A percentile compares a stretch with the other conserved stretches of the same genome.
Conservation (phyloP, 2,329 filamentous ascomycete species). For the Byssoonygena ceratinophila region DNA sequence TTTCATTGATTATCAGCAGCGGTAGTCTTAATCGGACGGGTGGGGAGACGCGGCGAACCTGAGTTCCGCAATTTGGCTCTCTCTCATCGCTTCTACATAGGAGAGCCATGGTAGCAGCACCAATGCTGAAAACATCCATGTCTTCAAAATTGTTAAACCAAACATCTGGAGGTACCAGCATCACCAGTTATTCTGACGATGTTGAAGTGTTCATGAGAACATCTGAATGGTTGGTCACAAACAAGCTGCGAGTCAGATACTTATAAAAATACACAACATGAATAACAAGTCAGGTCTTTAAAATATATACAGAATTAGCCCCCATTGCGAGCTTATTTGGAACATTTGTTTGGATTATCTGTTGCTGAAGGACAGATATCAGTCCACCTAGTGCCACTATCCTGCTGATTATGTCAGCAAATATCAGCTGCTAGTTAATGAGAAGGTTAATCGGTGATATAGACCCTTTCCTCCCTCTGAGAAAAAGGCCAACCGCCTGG, state of each 20-base stretch:
- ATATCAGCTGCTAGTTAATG: too few species aligned
- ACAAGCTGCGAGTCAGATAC: background rate
- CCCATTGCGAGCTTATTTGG: background rate
- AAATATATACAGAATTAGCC: background rate
- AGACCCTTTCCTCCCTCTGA: too few species aligned
- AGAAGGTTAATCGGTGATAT: too few species aligned
- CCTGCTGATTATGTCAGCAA: slow-evolving; percentile 9
- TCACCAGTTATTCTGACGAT: slow-evolving; percentile 24
- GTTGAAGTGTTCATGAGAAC: slow-evolving; percentile 6
- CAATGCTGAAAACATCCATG: slow-evolving; percentile 28
- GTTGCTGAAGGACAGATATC: background rate
- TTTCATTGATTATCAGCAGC: slow-evolving; percentile 13
- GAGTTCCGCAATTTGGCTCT: slow-evolving; percentile 28
- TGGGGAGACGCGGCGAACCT: slow-evolving; percentile 21
- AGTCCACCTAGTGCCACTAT: too few species aligned
- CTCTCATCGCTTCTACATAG: slow-evolving; percentile 28
- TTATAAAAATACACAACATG: background rate
- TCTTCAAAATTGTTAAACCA: slow-evolving; percentile 22
- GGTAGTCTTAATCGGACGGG: background rate
- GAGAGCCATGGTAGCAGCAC: slow-evolving; percentile 28
- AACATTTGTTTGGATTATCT: background rate
- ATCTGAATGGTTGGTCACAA: background rate
- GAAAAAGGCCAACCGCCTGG: too few species aligned
- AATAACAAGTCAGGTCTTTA: background rate
- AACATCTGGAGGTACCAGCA: slow-evolving; percentile 31